These are phyloP conservation scores for Pulveroboletus sp. DNA, from an alignment of 768 basidiomycete species.

Conservation along the genomic window DNA sequence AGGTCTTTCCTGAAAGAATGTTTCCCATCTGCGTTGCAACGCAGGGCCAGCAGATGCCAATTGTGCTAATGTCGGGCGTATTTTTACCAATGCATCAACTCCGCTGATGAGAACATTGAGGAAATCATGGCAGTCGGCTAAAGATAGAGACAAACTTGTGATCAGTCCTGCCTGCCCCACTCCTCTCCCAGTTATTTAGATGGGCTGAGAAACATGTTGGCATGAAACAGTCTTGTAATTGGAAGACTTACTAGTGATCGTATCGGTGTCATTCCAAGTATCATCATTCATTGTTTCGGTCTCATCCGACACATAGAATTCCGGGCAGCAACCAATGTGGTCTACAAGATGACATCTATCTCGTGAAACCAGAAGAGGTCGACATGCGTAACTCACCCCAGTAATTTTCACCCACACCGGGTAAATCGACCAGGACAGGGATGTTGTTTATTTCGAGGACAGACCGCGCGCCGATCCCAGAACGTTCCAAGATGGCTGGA, in stretches of 20 bases:
- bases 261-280: conserved; percentile 38
- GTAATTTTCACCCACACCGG: conserved; percentile 75
- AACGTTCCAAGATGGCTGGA: conserved; percentile 55
- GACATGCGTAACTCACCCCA: conserved; percentile 35
- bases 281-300: conserved; percentile 49
- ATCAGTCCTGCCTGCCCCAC: conserved; percentile 48
- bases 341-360: conserved; percentile 21
- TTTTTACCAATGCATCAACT: conserved; percentile 51
- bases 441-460: conserved; percentile 49
- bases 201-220: conserved; percentile 20
- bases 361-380: not conserved
- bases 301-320: conserved; percentile 36
- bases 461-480: conserved; percentile 61
- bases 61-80: conserved; percentile 51
- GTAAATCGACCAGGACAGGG: conserved; percentile 55
- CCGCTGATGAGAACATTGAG: conserved; percentile 34
- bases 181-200: conserved; percentile 29
- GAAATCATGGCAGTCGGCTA: not conserved
- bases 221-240: conserved; percentile 6
- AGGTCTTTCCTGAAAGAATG: conserved; percentile 46
- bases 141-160: conserved; percentile 43
- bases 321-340: conserved; percentile 22
- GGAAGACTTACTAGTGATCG: conserved; percentile 36
- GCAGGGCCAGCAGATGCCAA: conserved; percentile 43
- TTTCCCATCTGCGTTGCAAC: conserved; percentile 50